Percentiles rank a stretch among this genome's conserved stretches.
Conservation (phyloP, 2,329 filamentous ascomycete genomes). For the Neobulgaria alba region DNA sequence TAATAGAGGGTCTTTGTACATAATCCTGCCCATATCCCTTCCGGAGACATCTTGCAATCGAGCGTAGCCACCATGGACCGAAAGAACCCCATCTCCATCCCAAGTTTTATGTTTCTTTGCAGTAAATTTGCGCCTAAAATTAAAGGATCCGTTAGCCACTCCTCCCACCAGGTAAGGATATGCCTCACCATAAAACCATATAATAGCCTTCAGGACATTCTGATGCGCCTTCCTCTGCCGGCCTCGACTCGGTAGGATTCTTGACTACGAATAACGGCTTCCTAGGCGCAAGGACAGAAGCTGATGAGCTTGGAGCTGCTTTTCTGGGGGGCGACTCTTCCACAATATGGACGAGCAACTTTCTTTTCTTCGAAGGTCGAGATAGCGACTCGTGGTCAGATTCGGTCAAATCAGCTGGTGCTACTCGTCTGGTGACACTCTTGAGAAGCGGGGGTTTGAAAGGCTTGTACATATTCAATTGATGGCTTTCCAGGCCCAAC, state of each 20-base stretch:
- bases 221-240: slow-evolving; percentile 1
- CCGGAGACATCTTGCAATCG: slow-evolving; percentile 54
- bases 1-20: slow-evolving; percentile 46
- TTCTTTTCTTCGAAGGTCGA: slow-evolving; percentile 22
- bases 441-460: slow-evolving; percentile 27
- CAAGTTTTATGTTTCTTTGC: slow-evolving; percentile 70
- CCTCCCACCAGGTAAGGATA: not conserved
- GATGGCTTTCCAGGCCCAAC: not conserved
- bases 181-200: slow-evolving; percentile 26
- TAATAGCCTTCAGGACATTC: slow-evolving; percentile 25
- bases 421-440: slow-evolving; percentile 10
- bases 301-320: slow-evolving; percentile 10
- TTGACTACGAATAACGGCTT: slow-evolving; percentile 26
- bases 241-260: slow-evolving; percentile 16
- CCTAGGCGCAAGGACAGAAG: slow-evolving; percentile 18
- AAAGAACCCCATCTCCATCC: slow-evolving; percentile 63
- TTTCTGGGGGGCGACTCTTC: slow-evolving; percentile 10
- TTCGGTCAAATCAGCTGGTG: slow-evolving; percentile 6
- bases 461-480: slow-evolving; percentile 26
- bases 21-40: slow-evolving; percentile 50
- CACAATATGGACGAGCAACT: slow-evolving; percentile 17
- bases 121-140: slow-evolving; percentile 54
- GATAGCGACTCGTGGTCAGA: slow-evolving; percentile 16
- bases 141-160: slow-evolving; percentile 4
- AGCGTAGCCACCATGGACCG: slow-evolving; percentile 47